These are phyloP conservation scores for Botrytis squamosa DNA, from an alignment of 2,329 filamentous ascomycete species.

Conservation along the genomic window DNA sequence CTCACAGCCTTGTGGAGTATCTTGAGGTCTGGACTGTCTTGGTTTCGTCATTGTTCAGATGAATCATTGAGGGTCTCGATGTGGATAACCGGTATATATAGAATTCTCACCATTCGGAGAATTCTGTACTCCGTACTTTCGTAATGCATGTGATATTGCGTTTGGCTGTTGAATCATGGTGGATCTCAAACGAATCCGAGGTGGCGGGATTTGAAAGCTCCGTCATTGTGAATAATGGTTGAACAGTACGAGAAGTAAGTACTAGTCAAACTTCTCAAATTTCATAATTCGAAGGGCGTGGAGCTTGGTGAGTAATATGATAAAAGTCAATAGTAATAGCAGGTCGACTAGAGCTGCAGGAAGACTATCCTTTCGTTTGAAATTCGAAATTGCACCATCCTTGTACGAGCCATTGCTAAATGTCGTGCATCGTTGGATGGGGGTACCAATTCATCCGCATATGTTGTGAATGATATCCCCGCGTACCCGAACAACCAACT, in stretches of 20 bases:
- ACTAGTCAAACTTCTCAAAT: neutral
- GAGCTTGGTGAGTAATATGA: neutral
- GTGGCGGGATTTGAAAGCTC: neutral
- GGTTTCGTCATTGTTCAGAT: conserved; percentile 8
- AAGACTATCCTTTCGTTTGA: neutral
- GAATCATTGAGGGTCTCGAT: neutral
- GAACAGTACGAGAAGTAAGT: neutral
- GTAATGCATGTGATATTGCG: neutral
- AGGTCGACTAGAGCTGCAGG: neutral
- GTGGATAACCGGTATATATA: no score
- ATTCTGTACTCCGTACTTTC: neutral
- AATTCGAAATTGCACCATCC: neutral
- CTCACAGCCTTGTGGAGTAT: conserved; percentile 7
- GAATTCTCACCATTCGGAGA: neutral
- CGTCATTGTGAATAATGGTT: neutral
- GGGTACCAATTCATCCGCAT: neutral
- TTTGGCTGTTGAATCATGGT: neutral
- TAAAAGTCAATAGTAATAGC: neutral
- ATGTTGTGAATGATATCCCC: conserved; percentile 3
- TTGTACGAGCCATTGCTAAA: neutral
- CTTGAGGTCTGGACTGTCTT: neutral
- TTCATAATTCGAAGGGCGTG: neutral
- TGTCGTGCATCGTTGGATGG: conserved; percentile 4
- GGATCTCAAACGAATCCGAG: neutral
- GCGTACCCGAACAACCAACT: neutral